Base-by-base conservation (phyloP, 2,329 filamentous ascomycete genomes). In the Pochonia chlamydosporia region DNA sequence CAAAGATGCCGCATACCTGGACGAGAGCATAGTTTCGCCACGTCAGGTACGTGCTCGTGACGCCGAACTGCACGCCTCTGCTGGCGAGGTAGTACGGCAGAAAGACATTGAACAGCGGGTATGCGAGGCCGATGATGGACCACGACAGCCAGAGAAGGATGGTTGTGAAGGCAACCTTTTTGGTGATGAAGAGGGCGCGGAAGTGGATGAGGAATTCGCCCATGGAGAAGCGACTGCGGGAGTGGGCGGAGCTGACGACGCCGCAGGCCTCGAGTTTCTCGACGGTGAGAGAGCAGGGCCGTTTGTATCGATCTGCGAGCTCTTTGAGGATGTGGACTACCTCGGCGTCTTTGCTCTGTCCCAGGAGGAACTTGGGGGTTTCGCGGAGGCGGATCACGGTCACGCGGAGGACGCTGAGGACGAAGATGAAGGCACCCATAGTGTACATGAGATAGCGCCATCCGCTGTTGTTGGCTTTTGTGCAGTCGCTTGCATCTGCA, bases 21-120 rank as follows among this genome's bases (percentile, higher is more conserved):
- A 77, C 75, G 30, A 87, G 71, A 3, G 81, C 76, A 60, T 86
- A 87, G 62, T 87, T 84, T 43, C 83, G 74, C 81, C 82, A 87
- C 3, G 72, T 76, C 16, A 45, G 49, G 40, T 50, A 46, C 18
- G 79, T 83, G 39, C 79, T 56, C 3, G 84, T 59, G 0, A 80
- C 79, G 2, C 81, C 81, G 36, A 84, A 53, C 23, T 46, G 25
- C 9, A 52, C 46, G 13, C 52, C 52, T 5, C 54, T 50, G 41
- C 28, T 54, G 13, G 42, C 33, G 33, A 24, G 53, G 8, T 56
- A 59, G 28, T 60, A 66, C 59, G 77, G 77, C 2, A 87, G 65
- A 59, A 86, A 87, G 47, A 85, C 80, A 53, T 84, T 82, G 64
- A 83, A 87, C 0, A 87, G 68, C 0, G 84, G 83, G 55, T 85